Conservation (phyloP, 1,284 basidiomycete genomes). For the Ceraceosorus guamensis region DNA sequence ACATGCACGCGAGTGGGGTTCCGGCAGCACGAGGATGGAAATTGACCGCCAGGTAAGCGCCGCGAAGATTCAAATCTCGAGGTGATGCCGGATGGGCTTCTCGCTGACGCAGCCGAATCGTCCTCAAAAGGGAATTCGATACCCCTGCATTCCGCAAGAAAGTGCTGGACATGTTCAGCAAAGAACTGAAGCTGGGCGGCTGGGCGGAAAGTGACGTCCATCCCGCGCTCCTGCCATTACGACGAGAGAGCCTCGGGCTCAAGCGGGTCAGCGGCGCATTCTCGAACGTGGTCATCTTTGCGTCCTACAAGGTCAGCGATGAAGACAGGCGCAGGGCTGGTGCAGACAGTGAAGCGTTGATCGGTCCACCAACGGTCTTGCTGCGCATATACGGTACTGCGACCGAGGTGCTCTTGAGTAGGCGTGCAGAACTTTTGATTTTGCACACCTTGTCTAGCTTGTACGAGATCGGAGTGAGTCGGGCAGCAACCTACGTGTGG, state of each 20-base stretch:
- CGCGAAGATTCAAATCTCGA: not conserved
- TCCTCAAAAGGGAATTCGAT: conserved; percentile 25
- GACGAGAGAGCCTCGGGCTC: conserved; percentile 18
- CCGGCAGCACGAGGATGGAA: conserved; percentile 41
- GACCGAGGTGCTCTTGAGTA: conserved; percentile 38
- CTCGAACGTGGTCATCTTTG: conserved; percentile 47
- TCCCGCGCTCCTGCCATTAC: conserved; percentile 23
- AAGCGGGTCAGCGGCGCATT: conserved; percentile 42
- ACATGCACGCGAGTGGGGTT: conserved; percentile 46
- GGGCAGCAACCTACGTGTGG: too few relatives aligned
- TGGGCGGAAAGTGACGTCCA: conserved; percentile 31
- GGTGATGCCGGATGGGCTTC: not conserved
- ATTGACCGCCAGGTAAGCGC: conserved; percentile 25
- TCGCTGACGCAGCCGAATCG: not conserved
- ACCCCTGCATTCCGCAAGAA: conserved; percentile 22
- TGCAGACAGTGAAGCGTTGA: not conserved
- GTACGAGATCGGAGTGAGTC: conserved; percentile 40
- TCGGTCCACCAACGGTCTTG: conserved; percentile 34
- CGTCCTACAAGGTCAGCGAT: conserved; percentile 23
- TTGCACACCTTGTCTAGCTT: conserved; percentile 44
- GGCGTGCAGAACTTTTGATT: conserved; percentile 43
- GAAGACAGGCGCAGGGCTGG: not conserved
- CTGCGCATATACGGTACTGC: conserved; percentile 43
- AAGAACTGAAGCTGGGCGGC: conserved; percentile 28
- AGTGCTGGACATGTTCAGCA: conserved; percentile 32